Evolutionary conservation across 2,329 filamentous ascomycete species (phyloP).

Genomic region (Talaromyces rugulosus): DNA sequence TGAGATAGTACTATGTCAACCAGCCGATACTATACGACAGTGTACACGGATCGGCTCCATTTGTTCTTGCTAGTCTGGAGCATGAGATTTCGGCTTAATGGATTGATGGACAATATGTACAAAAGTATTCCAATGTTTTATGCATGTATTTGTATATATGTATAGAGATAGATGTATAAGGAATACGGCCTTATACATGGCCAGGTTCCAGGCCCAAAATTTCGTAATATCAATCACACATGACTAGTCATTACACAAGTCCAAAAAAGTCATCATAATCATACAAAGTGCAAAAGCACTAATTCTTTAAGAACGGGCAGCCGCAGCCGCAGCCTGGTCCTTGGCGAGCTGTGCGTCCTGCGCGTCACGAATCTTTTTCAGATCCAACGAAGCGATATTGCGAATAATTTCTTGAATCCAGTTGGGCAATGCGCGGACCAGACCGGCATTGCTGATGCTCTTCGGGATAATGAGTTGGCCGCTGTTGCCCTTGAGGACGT

Average conservation of each 20-base stretch:
- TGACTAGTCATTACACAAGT: background rate
- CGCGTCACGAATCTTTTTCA: constrained; percentile 20
- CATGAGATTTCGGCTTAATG: constrained; percentile 13
- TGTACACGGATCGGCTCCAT: constrained; percentile 21
- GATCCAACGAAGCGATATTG: constrained; percentile 19
- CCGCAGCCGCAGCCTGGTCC: constrained; percentile 42
- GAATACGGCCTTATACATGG: background rate
- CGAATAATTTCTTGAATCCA: constrained; percentile 46
- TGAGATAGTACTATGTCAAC: constrained; percentile 21
- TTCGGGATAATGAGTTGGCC: constrained; percentile 47
- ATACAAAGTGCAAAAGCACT: background rate
- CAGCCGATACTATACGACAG: constrained; percentile 23
- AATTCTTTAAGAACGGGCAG: constrained; percentile 20
- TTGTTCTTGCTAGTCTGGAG: constrained; percentile 23
- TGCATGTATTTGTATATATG: background rate
- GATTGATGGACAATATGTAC: constrained; percentile 1
- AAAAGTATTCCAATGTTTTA: background rate
- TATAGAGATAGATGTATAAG: background rate
- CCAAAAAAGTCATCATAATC: background rate
- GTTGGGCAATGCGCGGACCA: constrained; percentile 33
- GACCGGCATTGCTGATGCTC: constrained; percentile 23
- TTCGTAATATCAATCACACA: background rate
- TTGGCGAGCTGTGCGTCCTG: background rate
- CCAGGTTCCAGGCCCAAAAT: background rate
- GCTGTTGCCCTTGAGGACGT: constrained; percentile 47